phyloP scores from a whole-genome alignment of 2,329 filamentous ascomycete species.

The Aspergillus sojae region DNA sequence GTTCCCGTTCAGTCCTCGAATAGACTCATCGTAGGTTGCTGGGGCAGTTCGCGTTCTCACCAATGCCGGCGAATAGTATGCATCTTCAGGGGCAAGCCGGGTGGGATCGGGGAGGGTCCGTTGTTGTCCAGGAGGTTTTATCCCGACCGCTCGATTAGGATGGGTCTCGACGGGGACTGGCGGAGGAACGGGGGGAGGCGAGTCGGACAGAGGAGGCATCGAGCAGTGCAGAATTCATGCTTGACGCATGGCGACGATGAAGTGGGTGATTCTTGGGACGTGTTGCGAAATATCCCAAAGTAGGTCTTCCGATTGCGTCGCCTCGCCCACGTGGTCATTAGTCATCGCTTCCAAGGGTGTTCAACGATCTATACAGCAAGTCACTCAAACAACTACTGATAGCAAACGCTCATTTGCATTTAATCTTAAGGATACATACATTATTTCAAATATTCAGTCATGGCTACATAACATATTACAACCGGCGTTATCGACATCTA shows the following conservation, averaged over 20 bases:
- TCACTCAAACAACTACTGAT: neutral
- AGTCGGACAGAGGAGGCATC: constrained; percentile 37
- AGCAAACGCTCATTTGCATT: neutral
- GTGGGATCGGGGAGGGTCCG: constrained; percentile 60
- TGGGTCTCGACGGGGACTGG: constrained; percentile 51
- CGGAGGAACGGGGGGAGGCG: constrained; percentile 43
- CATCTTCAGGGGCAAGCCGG: constrained; percentile 81
- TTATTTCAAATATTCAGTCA: neutral
- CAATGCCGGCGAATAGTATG: constrained; percentile 67
- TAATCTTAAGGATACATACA: neutral
- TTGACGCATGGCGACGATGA: constrained; percentile 29
- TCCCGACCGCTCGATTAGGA: constrained; percentile 43
- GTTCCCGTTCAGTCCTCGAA: constrained; percentile 40
- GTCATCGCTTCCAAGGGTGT: neutral
- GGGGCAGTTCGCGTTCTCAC: constrained; percentile 53
- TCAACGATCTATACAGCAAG: neutral
- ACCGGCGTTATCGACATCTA: neutral
- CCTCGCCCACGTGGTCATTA: constrained; percentile 15
- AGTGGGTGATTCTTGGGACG: neutral
- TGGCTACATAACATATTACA: neutral
- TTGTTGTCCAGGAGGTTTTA: constrained; percentile 38
- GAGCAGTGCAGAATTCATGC: constrained; percentile 32
- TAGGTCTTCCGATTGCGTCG: neutral
- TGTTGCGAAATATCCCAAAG: neutral
- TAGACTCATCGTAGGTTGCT: constrained; percentile 40